These are phyloP conservation scores for Fusarium praegraminearum DNA, from an alignment of 2,329 filamentous ascomycete species.

Conservation along the genomic window DNA sequence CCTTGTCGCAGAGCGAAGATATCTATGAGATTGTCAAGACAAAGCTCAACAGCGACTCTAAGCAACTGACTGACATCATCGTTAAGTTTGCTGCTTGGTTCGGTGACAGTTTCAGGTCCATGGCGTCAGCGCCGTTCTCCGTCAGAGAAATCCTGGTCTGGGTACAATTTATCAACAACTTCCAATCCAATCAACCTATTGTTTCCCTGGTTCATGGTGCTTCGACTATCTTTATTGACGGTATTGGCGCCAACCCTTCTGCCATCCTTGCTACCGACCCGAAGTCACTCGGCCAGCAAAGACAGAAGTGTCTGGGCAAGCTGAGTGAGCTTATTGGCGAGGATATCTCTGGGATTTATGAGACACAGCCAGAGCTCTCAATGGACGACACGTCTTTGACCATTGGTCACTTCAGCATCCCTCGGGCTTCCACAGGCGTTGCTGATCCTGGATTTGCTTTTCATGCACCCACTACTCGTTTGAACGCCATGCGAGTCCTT, in stretches of 20 bases:
- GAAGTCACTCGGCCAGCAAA: constrained; percentile 76
- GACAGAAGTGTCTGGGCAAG: constrained; percentile 77
- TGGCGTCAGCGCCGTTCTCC: constrained; percentile 81
- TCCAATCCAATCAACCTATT: constrained; percentile 59
- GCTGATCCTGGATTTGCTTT: constrained; percentile 68
- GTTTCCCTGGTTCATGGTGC: constrained; percentile 81
- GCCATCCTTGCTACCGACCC: constrained; percentile 81
- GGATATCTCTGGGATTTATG: constrained; percentile 75
- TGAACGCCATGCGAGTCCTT: constrained; percentile 91
- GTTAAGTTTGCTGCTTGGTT: constrained; percentile 95
- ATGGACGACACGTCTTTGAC: constrained; percentile 65
- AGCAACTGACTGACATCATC: constrained; percentile 73
- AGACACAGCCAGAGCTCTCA: constrained; percentile 68
- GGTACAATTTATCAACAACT: constrained; percentile 90
- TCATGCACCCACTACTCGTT: constrained; percentile 87
- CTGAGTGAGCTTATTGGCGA: constrained; percentile 73
- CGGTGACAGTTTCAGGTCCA: constrained; percentile 81
- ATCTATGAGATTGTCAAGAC: constrained; percentile 86
- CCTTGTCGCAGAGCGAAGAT: constrained; percentile 85
- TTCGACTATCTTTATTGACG: constrained; percentile 95
- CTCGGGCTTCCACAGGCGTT: constrained; percentile 58
- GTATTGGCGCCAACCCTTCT: constrained; percentile 93
- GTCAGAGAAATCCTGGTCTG: constrained; percentile 93
- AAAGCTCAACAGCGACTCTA: constrained; percentile 72
- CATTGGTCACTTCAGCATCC: constrained; percentile 81